These are phyloP conservation scores for Elaphomyces granulatus DNA, from an alignment of 495 filamentous ascomycete species.

Conservation along the genomic window DNA sequence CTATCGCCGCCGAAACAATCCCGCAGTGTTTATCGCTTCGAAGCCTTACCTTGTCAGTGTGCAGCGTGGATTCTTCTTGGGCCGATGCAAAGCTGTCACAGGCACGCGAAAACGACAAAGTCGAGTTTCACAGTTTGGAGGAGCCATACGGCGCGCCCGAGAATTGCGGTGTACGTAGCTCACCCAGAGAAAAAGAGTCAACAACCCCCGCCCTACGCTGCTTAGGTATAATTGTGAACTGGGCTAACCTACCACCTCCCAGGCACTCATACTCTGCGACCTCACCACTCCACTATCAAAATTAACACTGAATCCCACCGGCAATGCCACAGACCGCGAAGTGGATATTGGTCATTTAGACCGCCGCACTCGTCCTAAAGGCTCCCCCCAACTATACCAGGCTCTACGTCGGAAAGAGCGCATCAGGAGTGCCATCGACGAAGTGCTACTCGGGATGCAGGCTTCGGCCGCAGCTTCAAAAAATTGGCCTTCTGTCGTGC, in stretches of 20 bases:
- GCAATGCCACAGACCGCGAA: background rate
- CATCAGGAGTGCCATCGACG: background rate
- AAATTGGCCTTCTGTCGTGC: background rate
- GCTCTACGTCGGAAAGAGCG: background rate
- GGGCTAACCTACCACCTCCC: background rate
- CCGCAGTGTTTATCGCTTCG: background rate
- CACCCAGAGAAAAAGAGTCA: background rate
- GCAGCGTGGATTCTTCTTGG: background rate
- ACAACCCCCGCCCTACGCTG: background rate
- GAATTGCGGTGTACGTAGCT: background rate
- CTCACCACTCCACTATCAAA: background rate
- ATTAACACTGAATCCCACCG: background rate
- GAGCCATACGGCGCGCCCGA: background rate
- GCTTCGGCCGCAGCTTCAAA: background rate
- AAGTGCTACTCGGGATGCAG: background rate
- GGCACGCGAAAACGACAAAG: background rate
- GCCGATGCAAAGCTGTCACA: background rate
- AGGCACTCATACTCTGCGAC: background rate
- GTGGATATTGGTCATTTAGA: background rate
- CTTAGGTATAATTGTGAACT: background rate
- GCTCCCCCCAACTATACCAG: background rate
- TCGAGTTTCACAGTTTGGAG: background rate
- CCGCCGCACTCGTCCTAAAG: background rate
- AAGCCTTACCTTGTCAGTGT: background rate
- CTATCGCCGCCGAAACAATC: background rate